Percentiles rank a stretch among this genome's conserved stretches.
These are phyloP conservation scores for Fistulinella cinereoalba DNA, from an alignment of 1,284 basidiomycete species.

Conservation along the genomic window DNA sequence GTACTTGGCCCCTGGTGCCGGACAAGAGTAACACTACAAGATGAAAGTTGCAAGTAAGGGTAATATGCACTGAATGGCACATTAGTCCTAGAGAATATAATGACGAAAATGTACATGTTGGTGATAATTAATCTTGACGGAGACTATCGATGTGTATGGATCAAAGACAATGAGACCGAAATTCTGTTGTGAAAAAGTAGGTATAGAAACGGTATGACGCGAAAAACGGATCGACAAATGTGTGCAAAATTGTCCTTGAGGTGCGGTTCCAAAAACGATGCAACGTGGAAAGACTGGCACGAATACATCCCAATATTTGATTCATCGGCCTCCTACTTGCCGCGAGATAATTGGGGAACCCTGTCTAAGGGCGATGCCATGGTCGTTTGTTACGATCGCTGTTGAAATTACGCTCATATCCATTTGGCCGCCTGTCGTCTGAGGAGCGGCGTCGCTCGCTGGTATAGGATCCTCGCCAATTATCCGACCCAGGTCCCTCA, in stretches of 20 bases:
- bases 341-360: neutral
- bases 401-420: slow-evolving; percentile 9
- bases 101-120: neutral
- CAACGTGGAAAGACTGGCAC: neutral
- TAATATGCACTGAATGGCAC: slow-evolving; percentile 1
- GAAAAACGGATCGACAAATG: slow-evolving; percentile 2
- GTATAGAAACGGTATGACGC: neutral
- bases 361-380: slow-evolving; percentile 4
- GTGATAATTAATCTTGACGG: slow-evolving; percentile 1
- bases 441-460: slow-evolving; percentile 8
- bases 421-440: slow-evolving; percentile 17
- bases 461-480: slow-evolving; percentile 18
- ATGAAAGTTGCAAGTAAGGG: neutral
- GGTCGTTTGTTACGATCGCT: slow-evolving; percentile 5
- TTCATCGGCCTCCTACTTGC: neutral
- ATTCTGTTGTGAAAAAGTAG: neutral
- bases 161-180: neutral
- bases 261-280: neutral
- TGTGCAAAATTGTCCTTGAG: neutral
- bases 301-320: neutral
- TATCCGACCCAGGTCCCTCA: slow-evolving; percentile 12
- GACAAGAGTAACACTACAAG: neutral
- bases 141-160: slow-evolving; percentile 1
- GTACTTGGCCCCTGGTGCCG: too few species aligned
- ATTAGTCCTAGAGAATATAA: neutral